Conservation (phyloP, 371 early-diverging fungal species). For the Ecytonucleospora hepatopenaei region DNA sequence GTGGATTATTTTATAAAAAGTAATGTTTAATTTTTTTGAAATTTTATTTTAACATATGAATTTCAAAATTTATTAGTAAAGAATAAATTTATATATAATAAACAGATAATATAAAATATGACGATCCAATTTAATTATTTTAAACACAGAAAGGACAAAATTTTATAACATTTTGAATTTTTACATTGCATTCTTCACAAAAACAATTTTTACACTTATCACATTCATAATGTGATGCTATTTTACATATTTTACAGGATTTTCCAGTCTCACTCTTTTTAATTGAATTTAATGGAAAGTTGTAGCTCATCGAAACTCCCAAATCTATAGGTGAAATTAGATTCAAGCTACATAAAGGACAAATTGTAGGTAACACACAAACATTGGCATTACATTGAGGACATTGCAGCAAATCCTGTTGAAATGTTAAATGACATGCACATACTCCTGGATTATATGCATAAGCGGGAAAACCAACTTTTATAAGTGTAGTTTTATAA, state of each 20-base stretch:
- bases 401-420: constrained; percentile 39
- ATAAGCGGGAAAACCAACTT: constrained; percentile 46
- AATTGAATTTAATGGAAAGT: constrained; percentile 37
- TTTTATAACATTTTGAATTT: constrained; percentile 38
- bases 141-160: constrained; percentile 50
- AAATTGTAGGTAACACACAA: constrained; percentile 44
- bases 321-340: constrained; percentile 48
- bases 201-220: constrained; percentile 28
- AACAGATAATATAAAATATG: too few relatives aligned
- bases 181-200: constrained; percentile 41
- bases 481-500: constrained; percentile 27
- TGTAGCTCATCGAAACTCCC: constrained; percentile 33
- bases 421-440: constrained; percentile 50
- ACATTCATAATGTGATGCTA: constrained; percentile 19
- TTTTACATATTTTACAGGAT: constrained; percentile 27
- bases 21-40: constrained; percentile 7
- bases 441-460: constrained; percentile 40
- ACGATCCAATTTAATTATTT: too few relatives aligned
- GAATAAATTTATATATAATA: too few relatives aligned
- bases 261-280: constrained; percentile 4
- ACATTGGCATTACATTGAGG: constrained; percentile 50
- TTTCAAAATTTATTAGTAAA: too few relatives aligned
- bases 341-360: constrained; percentile 47
- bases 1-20: constrained; percentile 1
- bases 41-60: too few relatives aligned